phyloP scores from a whole-genome alignment of 2,329 filamentous ascomycete species.

The Pochonia chlamydosporia region DNA sequence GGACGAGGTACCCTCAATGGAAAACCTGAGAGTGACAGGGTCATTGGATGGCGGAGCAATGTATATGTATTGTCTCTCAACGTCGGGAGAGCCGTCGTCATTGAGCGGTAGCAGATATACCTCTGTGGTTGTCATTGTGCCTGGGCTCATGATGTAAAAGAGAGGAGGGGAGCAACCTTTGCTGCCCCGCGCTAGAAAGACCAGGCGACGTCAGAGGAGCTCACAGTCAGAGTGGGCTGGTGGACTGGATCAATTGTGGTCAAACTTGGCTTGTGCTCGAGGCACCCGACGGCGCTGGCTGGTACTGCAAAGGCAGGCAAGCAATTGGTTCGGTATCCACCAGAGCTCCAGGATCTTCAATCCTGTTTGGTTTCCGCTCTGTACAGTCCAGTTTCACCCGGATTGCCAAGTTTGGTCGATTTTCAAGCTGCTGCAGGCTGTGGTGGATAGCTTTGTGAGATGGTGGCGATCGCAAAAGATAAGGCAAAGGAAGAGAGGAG shows the following conservation, averaged over 20 bases:
- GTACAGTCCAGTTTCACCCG: too few relatives aligned
- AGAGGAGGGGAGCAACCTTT: conserved; percentile 16
- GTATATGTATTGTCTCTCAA: conserved; percentile 87
- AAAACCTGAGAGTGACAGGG: conserved; percentile 79
- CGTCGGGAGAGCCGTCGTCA: conserved; percentile 86
- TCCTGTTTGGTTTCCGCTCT: too few relatives aligned
- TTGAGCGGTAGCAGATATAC: conserved; percentile 87
- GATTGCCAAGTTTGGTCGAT: too few relatives aligned
- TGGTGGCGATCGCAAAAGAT: neutral
- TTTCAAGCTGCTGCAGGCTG: too few relatives aligned
- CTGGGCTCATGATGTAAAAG: conserved; percentile 47
- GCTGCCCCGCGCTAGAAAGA: conserved; percentile 13
- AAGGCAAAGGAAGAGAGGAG: neutral
- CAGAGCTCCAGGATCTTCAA: neutral
- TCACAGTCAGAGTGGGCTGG: neutral
- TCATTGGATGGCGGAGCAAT: conserved; percentile 67
- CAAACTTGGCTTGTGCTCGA: too few relatives aligned
- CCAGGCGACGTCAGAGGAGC: conserved; percentile 27
- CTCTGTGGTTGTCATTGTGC: conserved; percentile 60
- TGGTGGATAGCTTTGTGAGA: neutral
- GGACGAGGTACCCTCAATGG: conserved; percentile 90
- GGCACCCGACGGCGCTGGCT: too few relatives aligned
- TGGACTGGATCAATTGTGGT: too few relatives aligned
- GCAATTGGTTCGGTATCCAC: neutral
- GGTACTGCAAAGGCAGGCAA: neutral